phyloP scores from a whole-genome alignment of 2,329 filamentous ascomycete species.

The Karstenula rhodostoma region DNA sequence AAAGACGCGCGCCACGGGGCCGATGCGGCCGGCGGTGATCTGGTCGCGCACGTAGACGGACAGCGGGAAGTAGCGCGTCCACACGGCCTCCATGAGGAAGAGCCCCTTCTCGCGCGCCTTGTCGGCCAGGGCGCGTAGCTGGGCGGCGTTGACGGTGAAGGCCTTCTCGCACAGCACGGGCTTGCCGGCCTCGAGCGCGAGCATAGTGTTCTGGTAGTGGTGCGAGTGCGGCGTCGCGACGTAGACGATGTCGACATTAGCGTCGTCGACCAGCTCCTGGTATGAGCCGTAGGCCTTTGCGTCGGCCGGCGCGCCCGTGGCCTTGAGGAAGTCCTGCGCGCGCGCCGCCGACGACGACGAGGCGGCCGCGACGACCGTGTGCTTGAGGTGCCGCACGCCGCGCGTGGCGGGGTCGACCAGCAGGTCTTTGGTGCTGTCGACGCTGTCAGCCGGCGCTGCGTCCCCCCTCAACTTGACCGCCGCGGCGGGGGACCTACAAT shows the following conservation, averaged over 20 bases:
- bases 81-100: constrained; percentile 70
- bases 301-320: constrained; percentile 71
- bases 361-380: constrained; percentile 80
- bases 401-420: constrained; percentile 76
- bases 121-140: constrained; percentile 75
- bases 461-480: constrained; percentile 22
- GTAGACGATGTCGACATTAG: constrained; percentile 85
- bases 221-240: constrained; percentile 91
- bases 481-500: constrained; percentile 44
- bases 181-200: constrained; percentile 85
- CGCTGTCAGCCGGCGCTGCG: constrained; percentile 20
- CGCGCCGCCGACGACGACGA: constrained; percentile 76
- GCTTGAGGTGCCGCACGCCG: constrained; percentile 74
- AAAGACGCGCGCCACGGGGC: constrained; percentile 64
- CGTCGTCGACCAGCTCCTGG: constrained; percentile 78
- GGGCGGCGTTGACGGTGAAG: constrained; percentile 82
- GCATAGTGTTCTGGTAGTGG: constrained; percentile 89
- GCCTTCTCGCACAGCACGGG: constrained; percentile 92
- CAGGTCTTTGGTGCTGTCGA: constrained; percentile 71
- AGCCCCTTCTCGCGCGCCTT: constrained; percentile 73
- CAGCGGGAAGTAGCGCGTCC: constrained; percentile 88
- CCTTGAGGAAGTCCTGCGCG: constrained; percentile 76
- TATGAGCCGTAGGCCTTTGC: constrained; percentile 83
- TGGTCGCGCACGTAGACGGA: constrained; percentile 78
- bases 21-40: constrained; percentile 62